Percentiles rank a stretch among this genome's conserved stretches.
These are phyloP conservation scores for Phytophthora uliginosa DNA, from an alignment of 352 stramenopile genomes.

Conservation along the genomic window DNA sequence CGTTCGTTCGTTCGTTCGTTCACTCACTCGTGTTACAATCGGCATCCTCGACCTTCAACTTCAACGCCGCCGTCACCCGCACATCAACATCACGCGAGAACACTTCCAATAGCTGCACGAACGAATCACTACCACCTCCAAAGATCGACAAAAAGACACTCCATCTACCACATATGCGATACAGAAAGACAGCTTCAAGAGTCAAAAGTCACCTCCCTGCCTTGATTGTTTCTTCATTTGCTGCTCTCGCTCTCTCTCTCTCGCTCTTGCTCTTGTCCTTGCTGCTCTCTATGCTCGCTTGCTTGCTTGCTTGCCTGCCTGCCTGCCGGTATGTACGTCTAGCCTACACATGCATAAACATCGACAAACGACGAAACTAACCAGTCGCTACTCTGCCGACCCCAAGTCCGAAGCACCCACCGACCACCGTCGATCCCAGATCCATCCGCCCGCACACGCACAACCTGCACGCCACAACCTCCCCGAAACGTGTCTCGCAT, in stretches of 20 bases:
- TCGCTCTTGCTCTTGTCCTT: not conserved
- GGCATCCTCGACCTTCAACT: not conserved
- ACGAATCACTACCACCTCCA: not conserved
- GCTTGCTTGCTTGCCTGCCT: not conserved
- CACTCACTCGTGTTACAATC: not conserved
- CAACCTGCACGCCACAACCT: conserved; percentile 35
- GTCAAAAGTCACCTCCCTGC: not conserved
- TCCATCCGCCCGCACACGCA: not conserved
- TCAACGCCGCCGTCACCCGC: not conserved
- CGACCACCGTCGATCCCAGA: not conserved
- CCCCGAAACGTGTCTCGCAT: conserved; percentile 10
- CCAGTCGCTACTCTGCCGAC: not conserved
- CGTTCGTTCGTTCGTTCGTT: not conserved
- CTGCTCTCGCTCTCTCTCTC: not conserved
- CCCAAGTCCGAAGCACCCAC: not conserved
- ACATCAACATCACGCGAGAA: not conserved
- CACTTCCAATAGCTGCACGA: not conserved
- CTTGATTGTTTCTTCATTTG: not conserved
- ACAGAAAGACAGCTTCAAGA: not conserved
- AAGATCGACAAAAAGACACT: not conserved
- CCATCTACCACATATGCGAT: not conserved
- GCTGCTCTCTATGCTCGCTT: not conserved
- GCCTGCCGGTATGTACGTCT: not conserved
- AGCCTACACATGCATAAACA: conserved; percentile 1
- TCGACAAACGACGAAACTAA: conserved; percentile 7